Evolutionary conservation across 192 early-diverging fungal species (phyloP).

Genomic region (Dissophora ornata): DNA sequence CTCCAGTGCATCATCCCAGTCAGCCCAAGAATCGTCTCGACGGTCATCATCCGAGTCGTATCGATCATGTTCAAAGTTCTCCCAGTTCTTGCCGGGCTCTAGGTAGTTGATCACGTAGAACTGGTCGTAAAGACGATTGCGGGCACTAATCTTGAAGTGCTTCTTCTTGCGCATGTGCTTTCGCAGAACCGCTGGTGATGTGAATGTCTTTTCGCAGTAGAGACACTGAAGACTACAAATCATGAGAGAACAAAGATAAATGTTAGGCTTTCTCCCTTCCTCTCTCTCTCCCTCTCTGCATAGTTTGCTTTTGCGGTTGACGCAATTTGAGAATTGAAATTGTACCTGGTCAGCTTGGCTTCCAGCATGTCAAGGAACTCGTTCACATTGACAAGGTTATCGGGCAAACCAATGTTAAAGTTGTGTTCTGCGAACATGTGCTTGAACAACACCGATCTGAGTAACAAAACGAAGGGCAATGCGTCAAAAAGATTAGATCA

Average conservation of each 20-base stretch:
- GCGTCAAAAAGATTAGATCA: neutral
- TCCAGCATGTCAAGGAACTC: constrained; percentile 85
- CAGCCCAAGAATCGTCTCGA: constrained; percentile 77
- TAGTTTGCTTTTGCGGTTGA: no score
- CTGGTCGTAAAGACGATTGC: constrained; percentile 90
- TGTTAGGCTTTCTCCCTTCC: neutral
- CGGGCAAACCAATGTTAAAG: constrained; percentile 93
- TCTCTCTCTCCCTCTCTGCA: no score
- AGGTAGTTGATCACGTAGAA: constrained; percentile 96
- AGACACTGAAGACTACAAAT: constrained; percentile 77
- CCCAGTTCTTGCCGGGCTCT: constrained; percentile 93
- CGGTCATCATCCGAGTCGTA: constrained; percentile 81
- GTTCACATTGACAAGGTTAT: constrained; percentile 88
- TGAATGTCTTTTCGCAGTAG: constrained; percentile 96
- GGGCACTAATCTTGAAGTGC: constrained; percentile 94
- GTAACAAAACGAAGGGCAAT: neutral
- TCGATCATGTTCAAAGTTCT: constrained; percentile 83
- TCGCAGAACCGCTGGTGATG: constrained; percentile 84
- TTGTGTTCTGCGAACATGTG: constrained; percentile 93
- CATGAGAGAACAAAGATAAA: neutral
- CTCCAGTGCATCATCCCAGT: constrained; percentile 81
- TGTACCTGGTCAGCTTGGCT: constrained; percentile 71
- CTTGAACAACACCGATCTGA: constrained; percentile 76
- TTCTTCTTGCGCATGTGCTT: constrained; percentile 99
- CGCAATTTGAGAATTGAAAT: no score